These are phyloP conservation scores for Rhodotorula diobovata DNA, from an alignment of 768 basidiomycete species.

Conservation along the genomic window DNA sequence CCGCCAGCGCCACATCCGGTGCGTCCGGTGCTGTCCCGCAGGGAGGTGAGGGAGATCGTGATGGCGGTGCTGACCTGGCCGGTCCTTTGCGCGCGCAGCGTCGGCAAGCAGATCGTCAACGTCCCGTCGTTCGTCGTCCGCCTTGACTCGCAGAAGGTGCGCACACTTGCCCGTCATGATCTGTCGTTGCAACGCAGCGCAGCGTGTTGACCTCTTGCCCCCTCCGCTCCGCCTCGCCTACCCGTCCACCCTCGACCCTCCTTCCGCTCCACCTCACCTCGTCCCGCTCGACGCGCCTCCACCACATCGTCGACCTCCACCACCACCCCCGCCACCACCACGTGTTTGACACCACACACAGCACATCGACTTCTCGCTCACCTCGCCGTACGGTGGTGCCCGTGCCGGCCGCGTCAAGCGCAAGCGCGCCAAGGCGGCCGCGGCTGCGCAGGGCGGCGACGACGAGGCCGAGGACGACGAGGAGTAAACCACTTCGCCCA, in stretches of 20 bases:
- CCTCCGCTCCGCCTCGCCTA: neutral
- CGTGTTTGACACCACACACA: slow-evolving; percentile 25
- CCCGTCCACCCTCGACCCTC: neutral
- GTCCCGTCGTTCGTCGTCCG: slow-evolving; percentile 98
- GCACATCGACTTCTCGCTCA: slow-evolving; percentile 98
- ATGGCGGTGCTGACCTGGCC: slow-evolving; percentile 1
- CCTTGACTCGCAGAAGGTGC: slow-evolving; percentile 90
- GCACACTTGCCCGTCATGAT: slow-evolving; percentile 5
- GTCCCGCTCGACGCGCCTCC: neutral
- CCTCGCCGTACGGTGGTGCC: slow-evolving; percentile 89
- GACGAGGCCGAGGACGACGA: slow-evolving; percentile 82
- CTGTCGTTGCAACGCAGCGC: neutral
- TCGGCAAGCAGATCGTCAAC: slow-evolving; percentile 98
- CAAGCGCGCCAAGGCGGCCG: slow-evolving; percentile 89
- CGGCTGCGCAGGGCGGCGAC: slow-evolving; percentile 74
- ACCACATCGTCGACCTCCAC: neutral
- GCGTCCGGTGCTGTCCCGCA: slow-evolving; percentile 53
- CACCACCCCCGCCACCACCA: neutral
- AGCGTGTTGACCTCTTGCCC: neutral
- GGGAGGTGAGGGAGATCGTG: neutral
- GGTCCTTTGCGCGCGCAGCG: slow-evolving; percentile 45
- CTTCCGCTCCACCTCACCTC: neutral
- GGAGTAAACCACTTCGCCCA: slow-evolving; percentile 1
- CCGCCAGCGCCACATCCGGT: slow-evolving; percentile 92
- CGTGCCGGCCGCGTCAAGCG: slow-evolving; percentile 87